phyloP scores from a whole-genome alignment of 148 eudicot species.

The Tetragonia tetragonoides region DNA sequence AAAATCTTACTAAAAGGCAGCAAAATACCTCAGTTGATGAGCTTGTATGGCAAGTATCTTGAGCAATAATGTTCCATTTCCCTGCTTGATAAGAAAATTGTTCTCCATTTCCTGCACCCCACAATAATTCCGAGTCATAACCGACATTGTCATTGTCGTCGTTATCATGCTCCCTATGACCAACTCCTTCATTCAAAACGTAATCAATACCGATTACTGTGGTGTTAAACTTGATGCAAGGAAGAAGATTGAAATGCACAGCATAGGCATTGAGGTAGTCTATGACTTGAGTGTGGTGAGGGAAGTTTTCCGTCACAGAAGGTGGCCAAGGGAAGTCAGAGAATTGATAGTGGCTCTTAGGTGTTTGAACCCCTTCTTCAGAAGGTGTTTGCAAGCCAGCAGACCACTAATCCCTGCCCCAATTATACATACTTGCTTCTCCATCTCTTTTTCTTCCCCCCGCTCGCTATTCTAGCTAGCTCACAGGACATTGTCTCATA shows the following conservation, averaged over 20 bases:
- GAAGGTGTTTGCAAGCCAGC: constrained; percentile 29
- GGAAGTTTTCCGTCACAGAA: constrained; percentile 16
- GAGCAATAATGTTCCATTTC: constrained; percentile 2
- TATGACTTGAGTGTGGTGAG: constrained; percentile 13
- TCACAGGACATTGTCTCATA: too few species aligned
- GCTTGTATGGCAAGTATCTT: not conserved
- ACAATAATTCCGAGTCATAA: not conserved
- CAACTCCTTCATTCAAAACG: not conserved
- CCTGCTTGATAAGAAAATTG: not conserved
- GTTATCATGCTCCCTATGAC: too few species aligned
- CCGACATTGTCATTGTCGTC: not conserved
- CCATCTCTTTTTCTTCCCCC: too few species aligned
- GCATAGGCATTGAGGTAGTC: not conserved
- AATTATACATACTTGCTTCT: too few species aligned
- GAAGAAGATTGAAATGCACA: constrained; percentile 1
- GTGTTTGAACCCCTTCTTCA: constrained; percentile 28
- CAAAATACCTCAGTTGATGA: not conserved
- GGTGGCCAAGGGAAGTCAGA: constrained; percentile 34
- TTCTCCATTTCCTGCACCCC: not conserved
- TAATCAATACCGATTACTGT: constrained; percentile 10
- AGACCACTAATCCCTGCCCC: constrained; percentile 38
- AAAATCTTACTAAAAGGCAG: not conserved
- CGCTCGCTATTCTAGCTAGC: too few species aligned
- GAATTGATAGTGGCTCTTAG: constrained; percentile 28
- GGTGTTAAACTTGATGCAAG: constrained; percentile 8